These are phyloP conservation scores for Coelastrella sp. DNA, from an alignment of 139 green algal species.

Conservation along the genomic window DNA sequence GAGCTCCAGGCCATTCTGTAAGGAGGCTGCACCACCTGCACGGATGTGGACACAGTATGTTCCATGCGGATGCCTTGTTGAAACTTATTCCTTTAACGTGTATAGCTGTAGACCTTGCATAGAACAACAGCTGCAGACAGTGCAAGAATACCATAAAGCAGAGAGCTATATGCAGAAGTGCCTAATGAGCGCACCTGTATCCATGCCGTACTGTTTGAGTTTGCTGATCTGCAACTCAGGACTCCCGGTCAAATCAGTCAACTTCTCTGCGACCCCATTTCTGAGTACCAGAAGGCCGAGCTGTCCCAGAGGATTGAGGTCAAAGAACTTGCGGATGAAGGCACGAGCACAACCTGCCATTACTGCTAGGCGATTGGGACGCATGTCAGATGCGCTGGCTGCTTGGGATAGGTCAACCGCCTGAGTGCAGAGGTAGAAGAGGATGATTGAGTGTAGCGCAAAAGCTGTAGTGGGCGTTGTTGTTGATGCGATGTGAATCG, in stretches of 20 bases:
- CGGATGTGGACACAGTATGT: too few species aligned
- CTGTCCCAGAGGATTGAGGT: constrained; percentile 94
- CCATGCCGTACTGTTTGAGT: constrained; percentile 51
- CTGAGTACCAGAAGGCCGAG: constrained; percentile 88
- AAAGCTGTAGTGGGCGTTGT: neutral
- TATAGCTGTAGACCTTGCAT: too few species aligned
- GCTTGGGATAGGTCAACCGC: constrained; percentile 88
- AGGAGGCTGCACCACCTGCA: constrained; percentile 77
- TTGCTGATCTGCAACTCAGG: constrained; percentile 74
- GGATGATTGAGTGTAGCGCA: neutral
- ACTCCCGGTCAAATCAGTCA: constrained; percentile 81
- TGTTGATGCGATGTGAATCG: too few species aligned
- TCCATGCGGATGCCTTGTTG: too few species aligned
- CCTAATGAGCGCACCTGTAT: constrained; percentile 8
- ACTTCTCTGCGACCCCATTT: constrained; percentile 81
- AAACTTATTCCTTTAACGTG: too few species aligned
- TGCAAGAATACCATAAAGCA: neutral
- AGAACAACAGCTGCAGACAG: neutral
- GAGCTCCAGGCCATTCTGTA: constrained; percentile 92
- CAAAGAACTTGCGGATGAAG: constrained; percentile 96
- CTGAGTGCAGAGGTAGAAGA: constrained; percentile 21
- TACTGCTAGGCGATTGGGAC: constrained; percentile 78
- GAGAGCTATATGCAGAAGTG: neutral
- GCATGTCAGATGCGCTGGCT: constrained; percentile 80
- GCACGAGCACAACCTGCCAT: constrained; percentile 66